A percentile compares a stretch with the other conserved stretches of the same genome.
Conservation (phyloP, 2,329 filamentous ascomycete genomes). For the Shiraia sp. region DNA sequence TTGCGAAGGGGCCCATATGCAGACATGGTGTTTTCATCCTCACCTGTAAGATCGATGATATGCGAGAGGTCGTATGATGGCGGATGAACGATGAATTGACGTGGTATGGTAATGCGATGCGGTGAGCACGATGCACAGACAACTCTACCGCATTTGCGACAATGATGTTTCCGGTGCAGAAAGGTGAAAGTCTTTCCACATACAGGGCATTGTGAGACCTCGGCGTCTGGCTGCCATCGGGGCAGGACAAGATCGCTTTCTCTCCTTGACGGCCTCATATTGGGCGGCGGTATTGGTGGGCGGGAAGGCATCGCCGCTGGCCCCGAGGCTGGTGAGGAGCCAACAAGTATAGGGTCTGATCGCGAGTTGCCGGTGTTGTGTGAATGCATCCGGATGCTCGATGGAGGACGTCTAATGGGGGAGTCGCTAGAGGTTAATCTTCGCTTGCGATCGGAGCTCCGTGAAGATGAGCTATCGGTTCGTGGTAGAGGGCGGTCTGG, state of each 20-base stretch:
- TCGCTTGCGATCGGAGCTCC: conserved; percentile 40
- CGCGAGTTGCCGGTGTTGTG: conserved; percentile 16
- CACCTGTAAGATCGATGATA: conserved; percentile 52
- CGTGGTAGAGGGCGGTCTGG: conserved; percentile 21
- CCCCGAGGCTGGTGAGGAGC: conserved; percentile 19
- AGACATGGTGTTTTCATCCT: conserved; percentile 35
- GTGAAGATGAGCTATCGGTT: conserved; percentile 23
- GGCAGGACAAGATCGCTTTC: conserved; percentile 63
- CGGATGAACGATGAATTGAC: conserved; percentile 87
- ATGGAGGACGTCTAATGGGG: conserved; percentile 35
- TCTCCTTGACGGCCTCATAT: conserved; percentile 17
- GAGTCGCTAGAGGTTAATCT: conserved; percentile 39
- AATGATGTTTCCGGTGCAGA: conserved; percentile 90
- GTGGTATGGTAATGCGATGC: conserved; percentile 90
- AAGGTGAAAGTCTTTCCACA: conserved; percentile 80
- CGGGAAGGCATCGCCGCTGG: conserved; percentile 15
- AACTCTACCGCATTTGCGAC: conserved; percentile 92
- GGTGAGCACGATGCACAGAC: conserved; percentile 90
- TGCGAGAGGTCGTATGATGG: conserved; percentile 31
- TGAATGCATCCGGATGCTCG: conserved; percentile 28
- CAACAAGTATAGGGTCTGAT: conserved; percentile 27
- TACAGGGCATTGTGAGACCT: conserved; percentile 82
- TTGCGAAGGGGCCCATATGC: conserved; percentile 44
- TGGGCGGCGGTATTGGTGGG: conserved; percentile 13
- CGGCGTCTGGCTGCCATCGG: conserved; percentile 85